phyloP scores from a whole-genome alignment of 2,329 filamentous ascomycete genomes.

The Phialophora macrospora region DNA sequence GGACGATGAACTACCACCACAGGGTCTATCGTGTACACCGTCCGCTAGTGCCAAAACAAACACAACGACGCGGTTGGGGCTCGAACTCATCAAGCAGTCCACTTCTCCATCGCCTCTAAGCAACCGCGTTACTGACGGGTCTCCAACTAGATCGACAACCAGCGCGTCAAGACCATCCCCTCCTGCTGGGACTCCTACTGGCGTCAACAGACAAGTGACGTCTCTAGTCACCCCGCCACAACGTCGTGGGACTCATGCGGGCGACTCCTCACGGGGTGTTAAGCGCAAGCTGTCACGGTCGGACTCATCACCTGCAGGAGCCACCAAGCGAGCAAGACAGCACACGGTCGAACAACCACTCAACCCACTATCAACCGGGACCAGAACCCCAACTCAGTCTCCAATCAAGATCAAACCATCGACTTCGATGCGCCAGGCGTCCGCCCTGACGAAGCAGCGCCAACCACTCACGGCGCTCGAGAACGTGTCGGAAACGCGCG shows the following conservation, averaged over 20 bases:
- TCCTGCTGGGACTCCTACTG: not conserved
- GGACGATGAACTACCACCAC: not conserved
- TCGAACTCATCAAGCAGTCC: not conserved
- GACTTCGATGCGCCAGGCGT: not conserved
- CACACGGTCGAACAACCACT: not conserved
- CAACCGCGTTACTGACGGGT: not conserved
- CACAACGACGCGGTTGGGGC: not conserved
- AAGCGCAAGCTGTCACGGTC: conserved; percentile 11
- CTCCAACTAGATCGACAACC: too few relatives aligned
- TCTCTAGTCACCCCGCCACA: not conserved
- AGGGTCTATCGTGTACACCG: not conserved
- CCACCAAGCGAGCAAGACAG: conserved; percentile 3
- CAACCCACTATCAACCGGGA: not conserved
- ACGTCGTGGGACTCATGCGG: not conserved
- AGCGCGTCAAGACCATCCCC: not conserved
- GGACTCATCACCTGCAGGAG: not conserved
- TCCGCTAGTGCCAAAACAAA: not conserved
- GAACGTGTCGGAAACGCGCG: conserved; percentile 15
- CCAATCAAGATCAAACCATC: not conserved
- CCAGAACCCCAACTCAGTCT: conserved; percentile 3
- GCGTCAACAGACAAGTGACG: not conserved
- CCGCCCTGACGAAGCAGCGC: not conserved
- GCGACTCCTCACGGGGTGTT: not conserved
- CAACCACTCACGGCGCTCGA: conserved; percentile 15
- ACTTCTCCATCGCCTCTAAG: not conserved